Evolutionary conservation across 768 basidiomycete genomes (phyloP).

Genomic region (Leccinum disarticulatum): DNA sequence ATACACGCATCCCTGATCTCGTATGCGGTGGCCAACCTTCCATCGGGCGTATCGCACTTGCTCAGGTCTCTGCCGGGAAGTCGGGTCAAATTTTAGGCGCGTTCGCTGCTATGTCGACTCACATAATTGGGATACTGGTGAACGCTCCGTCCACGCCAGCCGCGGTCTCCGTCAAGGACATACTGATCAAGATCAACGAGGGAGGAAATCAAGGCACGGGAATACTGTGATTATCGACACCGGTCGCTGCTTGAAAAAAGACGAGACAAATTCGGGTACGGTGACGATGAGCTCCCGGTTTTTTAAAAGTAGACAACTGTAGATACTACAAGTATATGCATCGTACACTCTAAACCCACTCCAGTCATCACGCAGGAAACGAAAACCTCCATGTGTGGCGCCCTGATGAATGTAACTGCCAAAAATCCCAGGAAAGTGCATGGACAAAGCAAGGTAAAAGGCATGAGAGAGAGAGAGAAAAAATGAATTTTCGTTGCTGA

Average conservation of each 20-base stretch:
- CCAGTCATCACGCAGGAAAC: not conserved
- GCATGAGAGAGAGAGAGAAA: not conserved
- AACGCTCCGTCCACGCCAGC: conserved; percentile 20
- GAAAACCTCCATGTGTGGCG: conserved; percentile 5
- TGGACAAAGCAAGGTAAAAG: not conserved
- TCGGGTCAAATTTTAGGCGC: not conserved
- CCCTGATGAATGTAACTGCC: not conserved
- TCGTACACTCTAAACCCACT: not conserved
- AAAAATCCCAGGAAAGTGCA: conserved; percentile 2
- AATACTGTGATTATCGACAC: not conserved
- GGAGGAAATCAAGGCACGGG: not conserved
- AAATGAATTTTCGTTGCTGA: not conserved
- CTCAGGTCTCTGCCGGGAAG: conserved; percentile 19
- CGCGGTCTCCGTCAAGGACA: conserved; percentile 26
- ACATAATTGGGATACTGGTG: conserved; percentile 29
- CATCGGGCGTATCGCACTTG: conserved; percentile 21
- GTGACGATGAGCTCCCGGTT: not conserved
- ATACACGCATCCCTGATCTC: conserved; percentile 75
- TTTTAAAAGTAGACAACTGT: not conserved
- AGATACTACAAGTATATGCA: not conserved
- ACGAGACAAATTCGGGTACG: not conserved
- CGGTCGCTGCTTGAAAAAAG: not conserved
- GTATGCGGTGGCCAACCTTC: conserved; percentile 48
- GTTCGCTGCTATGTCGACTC: conserved; percentile 3
- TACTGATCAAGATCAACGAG: conserved; percentile 1